phyloP scores from a whole-genome alignment of 768 basidiomycete species.

The Russula brevipes region DNA sequence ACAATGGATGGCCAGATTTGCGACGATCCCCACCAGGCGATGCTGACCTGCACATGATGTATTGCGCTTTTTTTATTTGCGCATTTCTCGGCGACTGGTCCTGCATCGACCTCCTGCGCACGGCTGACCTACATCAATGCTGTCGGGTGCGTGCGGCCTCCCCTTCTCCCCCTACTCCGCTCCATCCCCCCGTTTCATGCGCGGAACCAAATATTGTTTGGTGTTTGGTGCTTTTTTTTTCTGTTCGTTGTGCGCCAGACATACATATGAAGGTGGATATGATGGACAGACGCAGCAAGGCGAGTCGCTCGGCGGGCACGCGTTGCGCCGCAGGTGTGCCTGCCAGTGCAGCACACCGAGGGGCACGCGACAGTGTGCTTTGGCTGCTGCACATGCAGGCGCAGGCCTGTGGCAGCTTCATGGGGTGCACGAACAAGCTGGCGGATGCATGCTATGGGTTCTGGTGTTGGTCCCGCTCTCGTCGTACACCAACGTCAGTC shows the following conservation, averaged over 20 bases:
- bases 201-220: no score
- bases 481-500: slow-evolving; percentile 41
- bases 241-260: slow-evolving; percentile 43
- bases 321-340: slow-evolving; percentile 22
- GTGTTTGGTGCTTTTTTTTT: no score
- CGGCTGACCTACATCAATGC: slow-evolving; percentile 55
- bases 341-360: slow-evolving; percentile 24
- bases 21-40: slow-evolving; percentile 65
- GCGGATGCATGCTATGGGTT: slow-evolving; percentile 96
- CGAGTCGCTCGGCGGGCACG: slow-evolving; percentile 87
- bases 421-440: slow-evolving; percentile 82
- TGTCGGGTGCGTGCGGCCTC: slow-evolving; percentile 56
- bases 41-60: slow-evolving; percentile 76
- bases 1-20: slow-evolving; percentile 48
- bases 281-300: slow-evolving; percentile 73
- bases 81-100: slow-evolving; percentile 78
- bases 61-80: slow-evolving; percentile 83
- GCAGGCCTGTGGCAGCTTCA: slow-evolving; percentile 64
- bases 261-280: slow-evolving; percentile 80
- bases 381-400: slow-evolving; percentile 79
- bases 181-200: no score
- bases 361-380: slow-evolving; percentile 38
- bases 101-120: slow-evolving; percentile 55
- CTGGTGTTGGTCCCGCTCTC: slow-evolving; percentile 81
- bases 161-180: no score